Base-by-base conservation (phyloP, 345 rosid species). In the Heritiera fomes region DNA sequence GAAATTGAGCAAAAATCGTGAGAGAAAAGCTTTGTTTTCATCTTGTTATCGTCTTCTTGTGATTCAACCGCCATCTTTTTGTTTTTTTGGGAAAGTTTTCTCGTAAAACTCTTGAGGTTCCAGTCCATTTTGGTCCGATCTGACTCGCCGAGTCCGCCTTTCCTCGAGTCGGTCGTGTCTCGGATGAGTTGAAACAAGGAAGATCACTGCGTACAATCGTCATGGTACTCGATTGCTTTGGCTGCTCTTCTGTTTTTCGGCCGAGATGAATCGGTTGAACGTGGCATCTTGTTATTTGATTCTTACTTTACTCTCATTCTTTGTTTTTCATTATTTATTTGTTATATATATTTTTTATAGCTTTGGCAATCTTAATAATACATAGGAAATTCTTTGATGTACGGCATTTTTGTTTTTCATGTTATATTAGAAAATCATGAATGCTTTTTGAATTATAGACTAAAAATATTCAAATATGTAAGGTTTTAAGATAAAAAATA, bases 221-320 rank as follows among this genome's bases (percentile, higher is more conserved):
- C 79, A 76, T 76, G 79, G 79, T 76, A 76, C 59, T 30, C 30
- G 58, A 62, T 64, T 63, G 49, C 46, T 76, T 76, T 11, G 38
- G 45, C 6, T 58, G 30, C 32, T 76, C 50, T 18, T 12, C 3
- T 32, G 1, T 47, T 49, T 45, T 23, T 60, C 11, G 38, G 65
- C 18, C 18, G 77, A 76, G 71, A 64, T 76, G 71, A 63, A 32
- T 63, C 61, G 20, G 61, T 76, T 76, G 68, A 62, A 62, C 32
- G 46, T 63, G 6, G 71, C 69, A 34, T 63, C 69, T 47, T 76
- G 71, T 49, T 45, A 18, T 49, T 76, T 62, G 60, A 46, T 76
- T 46, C 18, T 5, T 58, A 40, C 61, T 32, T 71, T 32, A 32
- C 45, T 71, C 12, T 63, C 46, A 23, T 28, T 32, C 8, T 6